Evolutionary conservation across 2,329 filamentous ascomycete species (phyloP), one percentile per base, ranked within the genome.

Genomic region (Parafenestella ontariensis): DNA sequence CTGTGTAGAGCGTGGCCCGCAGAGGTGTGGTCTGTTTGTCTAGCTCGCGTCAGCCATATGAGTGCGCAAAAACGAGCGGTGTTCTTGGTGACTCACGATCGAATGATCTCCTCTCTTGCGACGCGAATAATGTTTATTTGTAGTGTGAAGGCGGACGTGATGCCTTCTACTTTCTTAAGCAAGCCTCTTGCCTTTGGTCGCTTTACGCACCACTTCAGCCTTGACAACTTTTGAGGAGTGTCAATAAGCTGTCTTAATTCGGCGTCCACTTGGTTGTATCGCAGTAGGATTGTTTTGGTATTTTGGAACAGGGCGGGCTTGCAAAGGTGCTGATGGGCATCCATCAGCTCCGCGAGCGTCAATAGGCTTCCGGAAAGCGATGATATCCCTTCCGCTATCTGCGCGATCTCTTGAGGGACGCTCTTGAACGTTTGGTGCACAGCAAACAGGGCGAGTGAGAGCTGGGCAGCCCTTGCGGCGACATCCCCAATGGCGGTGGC

Each of bases 151-250:
- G 51, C 41, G 1, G 53, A 41, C 40, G 67, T 67, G 36, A 68
- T 62, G 24, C 60, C 49, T 24, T 68, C 65, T 11, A 68, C 36
- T 26, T 62, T 64, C 36, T 62, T 60, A 31, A 68, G 18, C 28
- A 63, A 48, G 7, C 37, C 48, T 20, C 59, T 67, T 1, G 53
- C 58, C 33, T 59, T 62, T 9, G 55, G 56, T 10, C 49, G 46
- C 3, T 58, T 52, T n/a, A 65, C 48, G 17, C 42, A 50, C 62
- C 61, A 65, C 46, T 49, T 62, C 20, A 66, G 40, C 17, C 56
- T 36, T 15, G 33, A 52, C n/a, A 65, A 41, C n/a, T 46, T 59
- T 17, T n/a, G 44, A 7, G 34, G 33, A 1, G 40, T 41, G 6
- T 53, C 23, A 1, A 54, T 57, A 0, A 58, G 43, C 8, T 60